Conservation (phyloP, 73 alveolate species). For the Paramecium octaurelia region DNA sequence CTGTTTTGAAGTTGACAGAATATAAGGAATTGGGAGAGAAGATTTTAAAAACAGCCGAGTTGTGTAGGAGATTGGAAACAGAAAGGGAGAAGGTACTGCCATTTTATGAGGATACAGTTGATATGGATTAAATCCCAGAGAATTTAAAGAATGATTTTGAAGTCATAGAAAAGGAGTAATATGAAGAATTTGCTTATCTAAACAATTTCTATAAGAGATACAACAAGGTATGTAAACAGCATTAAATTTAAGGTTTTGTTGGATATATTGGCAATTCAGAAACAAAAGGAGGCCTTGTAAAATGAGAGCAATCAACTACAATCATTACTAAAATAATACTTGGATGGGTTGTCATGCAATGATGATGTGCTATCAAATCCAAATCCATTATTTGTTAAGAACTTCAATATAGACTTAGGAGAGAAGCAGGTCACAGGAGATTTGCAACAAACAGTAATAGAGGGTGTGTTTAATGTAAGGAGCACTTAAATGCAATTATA, state of each 20-base stretch:
- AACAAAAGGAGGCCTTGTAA: slow-evolving; percentile 91
- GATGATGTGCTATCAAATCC: slow-evolving; percentile 94
- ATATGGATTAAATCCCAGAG: slow-evolving; percentile 84
- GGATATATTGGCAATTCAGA: slow-evolving; percentile 95
- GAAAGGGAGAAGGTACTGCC: slow-evolving; percentile 98
- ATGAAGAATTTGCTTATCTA: slow-evolving; percentile 90
- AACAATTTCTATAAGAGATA: slow-evolving; percentile 96
- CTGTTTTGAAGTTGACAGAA: slow-evolving; percentile 89
- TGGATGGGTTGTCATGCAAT: slow-evolving; percentile 96
- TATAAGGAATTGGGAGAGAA: slow-evolving; percentile 92
- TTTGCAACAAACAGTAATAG: slow-evolving; percentile 85
- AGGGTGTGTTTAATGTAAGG: slow-evolving; percentile 74
- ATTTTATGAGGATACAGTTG: slow-evolving; percentile 90
- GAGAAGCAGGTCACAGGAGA: slow-evolving; percentile 87
- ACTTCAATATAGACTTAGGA: slow-evolving; percentile 92
- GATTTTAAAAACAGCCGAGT: slow-evolving; percentile 96
- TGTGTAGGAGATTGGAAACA: slow-evolving; percentile 95
- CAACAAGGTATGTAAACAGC: slow-evolving; percentile 67
- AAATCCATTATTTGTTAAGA: slow-evolving; percentile 92
- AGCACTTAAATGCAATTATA: slow-evolving; percentile 50
- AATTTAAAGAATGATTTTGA: slow-evolving; percentile 83
- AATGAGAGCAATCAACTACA: slow-evolving; percentile 92
- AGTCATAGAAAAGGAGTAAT: slow-evolving; percentile 80
- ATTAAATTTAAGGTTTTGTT: slow-evolving; percentile 70
- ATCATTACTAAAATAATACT: slow-evolving; percentile 91